phyloP scores from a whole-genome alignment of 108 stramenopile species.

The Mediolabrus comicus region DNA sequence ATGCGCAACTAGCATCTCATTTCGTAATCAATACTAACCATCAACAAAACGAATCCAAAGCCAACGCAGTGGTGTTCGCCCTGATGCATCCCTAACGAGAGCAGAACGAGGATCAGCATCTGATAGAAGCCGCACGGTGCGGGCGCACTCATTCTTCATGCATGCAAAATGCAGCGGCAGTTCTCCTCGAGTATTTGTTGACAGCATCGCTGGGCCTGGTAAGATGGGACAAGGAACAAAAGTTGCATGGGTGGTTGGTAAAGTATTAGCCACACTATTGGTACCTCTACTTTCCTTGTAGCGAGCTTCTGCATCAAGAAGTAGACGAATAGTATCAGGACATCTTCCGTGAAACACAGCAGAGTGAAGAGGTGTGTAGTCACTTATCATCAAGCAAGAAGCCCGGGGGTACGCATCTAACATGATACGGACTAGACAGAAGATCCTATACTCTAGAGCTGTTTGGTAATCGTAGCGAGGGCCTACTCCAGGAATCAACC shows the following conservation, averaged over 20 bases:
- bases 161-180: conserved; percentile 77
- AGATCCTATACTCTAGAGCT: conserved; percentile 60
- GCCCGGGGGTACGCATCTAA: conserved; percentile 64
- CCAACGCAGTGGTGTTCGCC: conserved; percentile 78
- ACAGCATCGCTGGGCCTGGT: conserved; percentile 43
- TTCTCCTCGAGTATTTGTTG: conserved; percentile 71
- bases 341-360: conserved; percentile 80
- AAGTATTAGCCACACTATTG: neutral
- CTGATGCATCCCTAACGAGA: conserved; percentile 57
- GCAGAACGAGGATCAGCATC: conserved; percentile 68
- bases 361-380: conserved; percentile 77
- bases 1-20: neutral
- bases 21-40: conserved; percentile 1
- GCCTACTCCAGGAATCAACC: conserved; percentile 17
- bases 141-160: conserved; percentile 73
- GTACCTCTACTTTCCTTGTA: conserved; percentile 12
- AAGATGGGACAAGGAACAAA: conserved; percentile 14
- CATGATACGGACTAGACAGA: conserved; percentile 69
- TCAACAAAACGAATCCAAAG: conserved; percentile 76
- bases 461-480: conserved; percentile 36
- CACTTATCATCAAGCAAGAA: conserved; percentile 72
- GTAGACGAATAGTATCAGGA: conserved; percentile 61
- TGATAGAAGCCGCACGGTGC: conserved; percentile 53
- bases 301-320: conserved; percentile 54
- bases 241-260: conserved; percentile 6